These are phyloP conservation scores for Metschnikowia lochheadii DNA, from an alignment of 805 yeast species.

Conservation along the genomic window DNA sequence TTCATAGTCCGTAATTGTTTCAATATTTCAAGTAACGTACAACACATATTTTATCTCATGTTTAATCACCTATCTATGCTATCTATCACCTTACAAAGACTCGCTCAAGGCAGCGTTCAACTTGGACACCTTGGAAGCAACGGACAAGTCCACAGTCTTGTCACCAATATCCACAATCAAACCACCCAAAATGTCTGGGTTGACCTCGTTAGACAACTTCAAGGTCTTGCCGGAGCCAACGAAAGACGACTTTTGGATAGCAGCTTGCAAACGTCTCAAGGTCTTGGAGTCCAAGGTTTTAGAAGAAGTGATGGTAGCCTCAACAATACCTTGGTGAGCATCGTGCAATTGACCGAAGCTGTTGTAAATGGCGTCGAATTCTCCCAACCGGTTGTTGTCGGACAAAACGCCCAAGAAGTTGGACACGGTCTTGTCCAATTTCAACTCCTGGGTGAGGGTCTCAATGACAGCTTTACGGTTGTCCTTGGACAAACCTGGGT, in stretches of 20 bases:
- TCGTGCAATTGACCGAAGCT: slow-evolving; percentile 77
- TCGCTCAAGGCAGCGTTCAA: slow-evolving; percentile 86
- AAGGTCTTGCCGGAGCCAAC: slow-evolving; percentile 86
- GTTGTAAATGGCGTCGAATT: slow-evolving; percentile 59
- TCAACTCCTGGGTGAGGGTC: slow-evolving; percentile 45
- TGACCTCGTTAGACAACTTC: slow-evolving; percentile 74
- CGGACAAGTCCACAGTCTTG: slow-evolving; percentile 90
- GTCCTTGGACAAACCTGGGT: slow-evolving; percentile 77
- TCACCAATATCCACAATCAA: slow-evolving; percentile 94
- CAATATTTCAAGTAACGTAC: not conserved
- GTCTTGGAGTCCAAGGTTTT: slow-evolving; percentile 77
- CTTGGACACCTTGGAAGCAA: slow-evolving; percentile 78
- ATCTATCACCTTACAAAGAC: slow-evolving; percentile 54
- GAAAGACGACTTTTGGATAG: slow-evolving; percentile 71
- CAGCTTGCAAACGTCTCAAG: slow-evolving; percentile 70
- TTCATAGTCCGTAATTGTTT: not conserved
- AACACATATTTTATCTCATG: not conserved
- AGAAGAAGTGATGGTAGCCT: slow-evolving; percentile 89
- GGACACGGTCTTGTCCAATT: slow-evolving; percentile 63
- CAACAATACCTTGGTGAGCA: slow-evolving; percentile 88
- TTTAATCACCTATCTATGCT: slow-evolving; percentile 3
- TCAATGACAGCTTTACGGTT: slow-evolving; percentile 73
- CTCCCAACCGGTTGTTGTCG: slow-evolving; percentile 86
- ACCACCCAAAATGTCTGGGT: slow-evolving; percentile 94
- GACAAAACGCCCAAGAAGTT: slow-evolving; percentile 84